Evolutionary conservation across 108 stramenopile species (phyloP), one percentile per base, ranked within the genome.

Genomic region (Nitzschia palea): DNA sequence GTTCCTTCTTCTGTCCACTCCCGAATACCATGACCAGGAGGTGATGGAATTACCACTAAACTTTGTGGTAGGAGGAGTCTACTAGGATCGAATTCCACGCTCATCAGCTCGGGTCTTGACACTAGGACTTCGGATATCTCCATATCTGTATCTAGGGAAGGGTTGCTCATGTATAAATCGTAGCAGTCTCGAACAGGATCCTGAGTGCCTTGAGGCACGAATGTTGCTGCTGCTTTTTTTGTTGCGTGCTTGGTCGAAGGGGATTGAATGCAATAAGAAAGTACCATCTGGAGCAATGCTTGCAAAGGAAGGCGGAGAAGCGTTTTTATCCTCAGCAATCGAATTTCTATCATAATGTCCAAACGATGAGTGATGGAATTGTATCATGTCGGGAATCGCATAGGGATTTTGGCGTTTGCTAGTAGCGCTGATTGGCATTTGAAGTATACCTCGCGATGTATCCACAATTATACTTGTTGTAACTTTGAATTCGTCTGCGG

Each of bases 111-210:
- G 25, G 85, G 80, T 43, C 60, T 60, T 2, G 83, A 80, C 34
- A 84, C 70, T 42, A 78, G 77, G 2, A 82, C 71, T 50, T 88
- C 84, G 58, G 70, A 68, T 48, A 88, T 65, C 29, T 68, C 61
- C 36, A 82, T 50, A 31, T 72, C 76, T 9, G 57, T 44, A 2
- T 59, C 47, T 23, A 34, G 36, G 8, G 65, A 45, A 10, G 87
- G 87, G 64, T 88, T 88, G 58, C 73, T 68, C 55, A 88, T 62
- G 44, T 76, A 82, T 6, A 86, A 35, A 55, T 86, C 72, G 52
- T 76, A 86, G 44, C 79, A 80, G 52, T 80, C 79, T 40, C 44
- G 43, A 17, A 27, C 60, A 10, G 65, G 47, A 20, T 48, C 47
- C n/a, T 20, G 47, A 12, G 15, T 18, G 9, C 22, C 47, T 48